These are phyloP conservation scores for Pelargonium cotyledonis DNA, from an alignment of 441 rosid genomes.

Conservation along the genomic window DNA sequence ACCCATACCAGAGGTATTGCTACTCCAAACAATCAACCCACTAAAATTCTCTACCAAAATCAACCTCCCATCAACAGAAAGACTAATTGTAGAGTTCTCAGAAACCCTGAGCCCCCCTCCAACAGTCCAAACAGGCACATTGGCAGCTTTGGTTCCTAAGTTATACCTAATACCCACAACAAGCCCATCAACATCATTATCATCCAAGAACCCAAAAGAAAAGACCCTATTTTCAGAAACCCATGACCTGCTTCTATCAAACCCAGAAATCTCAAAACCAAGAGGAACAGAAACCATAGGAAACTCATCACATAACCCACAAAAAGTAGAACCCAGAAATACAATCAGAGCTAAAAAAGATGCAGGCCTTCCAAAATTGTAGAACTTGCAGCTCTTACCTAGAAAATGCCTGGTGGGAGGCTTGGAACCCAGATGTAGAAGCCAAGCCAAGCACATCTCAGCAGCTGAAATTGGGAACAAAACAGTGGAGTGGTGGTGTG, in stretches of 20 bases:
- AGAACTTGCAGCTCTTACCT: conserved; percentile 21
- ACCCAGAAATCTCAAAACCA: conserved; percentile 35
- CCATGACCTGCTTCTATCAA: conserved; percentile 29
- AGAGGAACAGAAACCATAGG: conserved; percentile 32
- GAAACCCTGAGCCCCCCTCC: conserved; percentile 30
- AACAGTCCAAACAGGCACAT: conserved; percentile 31
- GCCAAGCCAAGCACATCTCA: conserved; percentile 19
- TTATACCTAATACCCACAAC: conserved; percentile 35
- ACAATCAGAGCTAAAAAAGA: conserved; percentile 21
- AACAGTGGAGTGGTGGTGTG: background rate
- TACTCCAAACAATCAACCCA: conserved; percentile 32
- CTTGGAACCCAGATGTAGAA: conserved; percentile 12
- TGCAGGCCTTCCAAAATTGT: conserved; percentile 13
- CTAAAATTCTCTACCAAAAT: conserved; percentile 30
- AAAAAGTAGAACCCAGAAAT: conserved; percentile 23
- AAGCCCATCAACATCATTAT: conserved; percentile 26
- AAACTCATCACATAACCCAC: conserved; percentile 24
- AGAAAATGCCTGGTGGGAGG: conserved; percentile 20
- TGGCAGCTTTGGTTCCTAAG: conserved; percentile 28
- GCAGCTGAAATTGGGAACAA: conserved; percentile 14
- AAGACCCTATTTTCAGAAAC: conserved; percentile 34
- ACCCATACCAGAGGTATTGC: conserved; percentile 30
- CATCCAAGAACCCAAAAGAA: conserved; percentile 34
- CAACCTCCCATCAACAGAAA: conserved; percentile 33
- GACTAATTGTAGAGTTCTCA: conserved; percentile 32